A percentile compares a stretch with the other conserved stretches of the same genome.
phyloP scores from a whole-genome alignment of 2,329 filamentous ascomycete species.

The Microdochium bolleyi region DNA sequence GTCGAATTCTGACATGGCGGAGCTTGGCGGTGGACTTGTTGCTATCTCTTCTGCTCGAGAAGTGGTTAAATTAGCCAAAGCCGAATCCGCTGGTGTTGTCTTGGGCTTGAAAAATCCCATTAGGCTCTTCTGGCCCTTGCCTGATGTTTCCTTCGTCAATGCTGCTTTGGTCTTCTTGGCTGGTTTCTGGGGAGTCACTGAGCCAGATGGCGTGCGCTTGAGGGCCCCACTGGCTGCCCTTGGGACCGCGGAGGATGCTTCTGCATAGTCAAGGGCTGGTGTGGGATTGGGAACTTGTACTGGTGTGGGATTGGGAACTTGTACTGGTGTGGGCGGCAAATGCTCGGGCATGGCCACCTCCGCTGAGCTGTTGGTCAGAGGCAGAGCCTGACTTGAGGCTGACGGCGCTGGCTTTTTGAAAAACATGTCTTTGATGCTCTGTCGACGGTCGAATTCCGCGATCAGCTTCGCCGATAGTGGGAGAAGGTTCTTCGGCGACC shows the following conservation, averaged over 20 bases:
- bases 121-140: conserved; percentile 47
- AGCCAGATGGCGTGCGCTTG: conserved; percentile 17
- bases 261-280: background rate
- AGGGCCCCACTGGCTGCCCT: conserved; percentile 4
- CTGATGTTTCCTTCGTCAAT: conserved; percentile 22
- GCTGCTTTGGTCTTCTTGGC: conserved; percentile 28
- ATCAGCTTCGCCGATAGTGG: conserved; percentile 75
- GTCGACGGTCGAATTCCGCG: conserved; percentile 77
- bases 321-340: background rate
- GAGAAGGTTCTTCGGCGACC: conserved; percentile 58
- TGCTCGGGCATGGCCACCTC: background rate
- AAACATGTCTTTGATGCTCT: conserved; percentile 93
- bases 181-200: conserved; percentile 14
- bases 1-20: background rate
- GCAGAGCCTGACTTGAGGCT: background rate
- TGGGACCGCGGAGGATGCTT: background rate
- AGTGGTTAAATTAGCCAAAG: background rate
- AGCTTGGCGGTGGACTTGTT: background rate
- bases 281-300: conserved; percentile 1
- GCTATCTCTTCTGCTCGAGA: background rate
- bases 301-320: background rate
- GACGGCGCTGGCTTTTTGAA: conserved; percentile 38
- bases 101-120: conserved; percentile 75
- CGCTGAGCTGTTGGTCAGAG: background rate
- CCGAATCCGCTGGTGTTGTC: conserved; percentile 8